phyloP scores from a whole-genome alignment of 2,329 filamentous ascomycete species.

The Phialemonium atrogriseum region DNA sequence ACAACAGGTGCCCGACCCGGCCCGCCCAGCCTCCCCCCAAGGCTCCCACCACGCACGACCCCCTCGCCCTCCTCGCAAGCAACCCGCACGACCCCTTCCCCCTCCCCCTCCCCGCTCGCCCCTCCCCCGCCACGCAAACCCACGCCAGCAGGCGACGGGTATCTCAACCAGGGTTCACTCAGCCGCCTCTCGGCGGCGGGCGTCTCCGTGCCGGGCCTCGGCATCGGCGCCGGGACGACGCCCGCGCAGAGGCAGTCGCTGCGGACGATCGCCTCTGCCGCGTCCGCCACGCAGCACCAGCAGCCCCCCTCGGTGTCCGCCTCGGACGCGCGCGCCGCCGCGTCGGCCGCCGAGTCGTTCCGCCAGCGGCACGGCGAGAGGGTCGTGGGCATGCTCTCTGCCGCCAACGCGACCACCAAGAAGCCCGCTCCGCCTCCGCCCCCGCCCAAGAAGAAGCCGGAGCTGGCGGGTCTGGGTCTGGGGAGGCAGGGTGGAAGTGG shows the following conservation, averaged over 20 bases:
- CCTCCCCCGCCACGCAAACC: conserved; percentile 14
- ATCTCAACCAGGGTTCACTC: conserved; percentile 49
- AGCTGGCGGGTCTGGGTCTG: conserved; percentile 15
- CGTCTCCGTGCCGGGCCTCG: conserved; percentile 68
- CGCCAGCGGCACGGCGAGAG: conserved; percentile 63
- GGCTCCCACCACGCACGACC: conserved; percentile 53
- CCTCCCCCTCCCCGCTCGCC: conserved; percentile 31
- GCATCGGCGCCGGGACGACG: conserved; percentile 60
- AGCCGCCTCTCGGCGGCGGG: conserved; percentile 64
- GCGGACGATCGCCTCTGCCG: too few relatives aligned
- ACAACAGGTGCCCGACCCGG: conserved; percentile 20
- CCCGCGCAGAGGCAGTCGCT: conserved; percentile 59
- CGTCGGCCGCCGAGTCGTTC: conserved; percentile 58
- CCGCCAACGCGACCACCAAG: conserved; percentile 21
- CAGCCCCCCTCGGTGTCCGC: conserved; percentile 54
- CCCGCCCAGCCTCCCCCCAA: conserved; percentile 54
- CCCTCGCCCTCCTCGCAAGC: too few relatives aligned
- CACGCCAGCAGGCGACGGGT: conserved; percentile 15
- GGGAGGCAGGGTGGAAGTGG: conserved; percentile 5
- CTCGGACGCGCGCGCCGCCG: conserved; percentile 48
- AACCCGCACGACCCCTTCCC: conserved; percentile 31
- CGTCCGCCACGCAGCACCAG: conserved; percentile 47
- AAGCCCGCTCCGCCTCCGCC: conserved; percentile 47
- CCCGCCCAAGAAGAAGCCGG: conserved; percentile 44
- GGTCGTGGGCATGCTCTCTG: conserved; percentile 45